These are phyloP conservation scores for Mitragyna speciosa DNA, from an alignment of 257 asterid genomes.

Conservation along the genomic window DNA sequence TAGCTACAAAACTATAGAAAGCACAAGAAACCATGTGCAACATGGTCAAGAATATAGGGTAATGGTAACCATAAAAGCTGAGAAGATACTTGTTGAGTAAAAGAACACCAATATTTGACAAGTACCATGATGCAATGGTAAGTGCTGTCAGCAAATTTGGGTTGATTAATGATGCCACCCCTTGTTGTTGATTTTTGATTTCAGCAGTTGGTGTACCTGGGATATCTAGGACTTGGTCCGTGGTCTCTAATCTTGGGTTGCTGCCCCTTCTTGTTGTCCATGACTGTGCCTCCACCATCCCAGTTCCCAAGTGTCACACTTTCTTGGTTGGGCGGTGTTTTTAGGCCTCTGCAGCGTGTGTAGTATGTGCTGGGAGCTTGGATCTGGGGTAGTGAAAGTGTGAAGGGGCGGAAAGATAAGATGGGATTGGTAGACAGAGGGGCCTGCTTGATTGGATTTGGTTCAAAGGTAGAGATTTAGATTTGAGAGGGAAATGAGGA, in stretches of 20 bases:
- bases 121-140: slow-evolving; percentile 82
- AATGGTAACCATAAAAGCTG: slow-evolving; percentile 75
- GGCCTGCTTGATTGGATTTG: slow-evolving; percentile 34
- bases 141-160: slow-evolving; percentile 63
- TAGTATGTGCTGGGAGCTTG: background rate
- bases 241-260: slow-evolving; percentile 83
- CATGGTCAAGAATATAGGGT: slow-evolving; percentile 94
- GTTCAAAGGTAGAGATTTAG: slow-evolving; percentile 57
- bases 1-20: slow-evolving; percentile 62
- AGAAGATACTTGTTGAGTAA: slow-evolving; percentile 84
- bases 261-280: slow-evolving; percentile 94
- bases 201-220: slow-evolving; percentile 97
- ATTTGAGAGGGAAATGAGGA: slow-evolving; percentile 32
- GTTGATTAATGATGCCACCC: slow-evolving; percentile 35
- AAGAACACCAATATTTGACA: slow-evolving; percentile 84
- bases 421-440: background rate
- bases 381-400: slow-evolving; percentile 10
- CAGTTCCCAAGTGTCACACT: background rate
- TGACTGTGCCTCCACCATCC: slow-evolving; percentile 93
- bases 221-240: slow-evolving; percentile 74
- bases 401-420: slow-evolving; percentile 13
- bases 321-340: background rate
- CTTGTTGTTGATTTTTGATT: slow-evolving; percentile 50
- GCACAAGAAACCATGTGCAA: slow-evolving; percentile 88
- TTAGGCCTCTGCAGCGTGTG: background rate